Base-by-base conservation (phyloP, 352 stramenopile species). In the Blastocystis sp. region DNA sequence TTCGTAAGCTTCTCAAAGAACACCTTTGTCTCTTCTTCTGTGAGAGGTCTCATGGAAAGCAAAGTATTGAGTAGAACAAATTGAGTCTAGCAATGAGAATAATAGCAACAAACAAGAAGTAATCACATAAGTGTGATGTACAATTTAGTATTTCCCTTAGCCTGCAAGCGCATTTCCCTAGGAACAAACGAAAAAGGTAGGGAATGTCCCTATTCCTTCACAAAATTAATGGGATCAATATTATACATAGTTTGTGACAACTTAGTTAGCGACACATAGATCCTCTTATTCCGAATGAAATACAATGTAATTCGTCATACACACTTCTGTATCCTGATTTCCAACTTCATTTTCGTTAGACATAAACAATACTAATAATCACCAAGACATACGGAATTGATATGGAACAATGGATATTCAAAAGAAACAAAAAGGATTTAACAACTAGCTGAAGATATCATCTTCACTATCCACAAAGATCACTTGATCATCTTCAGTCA, bases 1-100 rank as follows among this genome's bases (percentile, higher is more conserved):
- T 98, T 97, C 87, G 94, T 96, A 78, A 98, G 92, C 92, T 98
- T 98, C 88, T 98, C 93, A 90, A 98, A 99, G 46, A 99, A 91
- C 14, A 92, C 96, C 90, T 95, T 95, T 54, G 96, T 96, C 91
- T 99, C 96, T 89, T 99, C 96, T 92, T 99, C 95, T 69, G 95
- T 98, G 69, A 99, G 91, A 66, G 95, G 95, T 85, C 96, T 92
- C 96, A 99, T 98, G 57, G 57, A 88, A 32, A 88, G 27, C 29
- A 43, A 67, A 21, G 27, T 19, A 78, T 9, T n/a, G n/a, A n/a
- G 39, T 2, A 46, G 9, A 46, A 46, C 39, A 46, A 46, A 46
- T 46, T 46, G 39, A 46, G 2, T 46, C 39, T 9, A 46, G 9
- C 39, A 32, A 61, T 14, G 19, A 61, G 54, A 61, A 16, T 14